Evolutionary conservation across 208 protist species (phyloP).

Genomic region (Leishmania major): DNA sequence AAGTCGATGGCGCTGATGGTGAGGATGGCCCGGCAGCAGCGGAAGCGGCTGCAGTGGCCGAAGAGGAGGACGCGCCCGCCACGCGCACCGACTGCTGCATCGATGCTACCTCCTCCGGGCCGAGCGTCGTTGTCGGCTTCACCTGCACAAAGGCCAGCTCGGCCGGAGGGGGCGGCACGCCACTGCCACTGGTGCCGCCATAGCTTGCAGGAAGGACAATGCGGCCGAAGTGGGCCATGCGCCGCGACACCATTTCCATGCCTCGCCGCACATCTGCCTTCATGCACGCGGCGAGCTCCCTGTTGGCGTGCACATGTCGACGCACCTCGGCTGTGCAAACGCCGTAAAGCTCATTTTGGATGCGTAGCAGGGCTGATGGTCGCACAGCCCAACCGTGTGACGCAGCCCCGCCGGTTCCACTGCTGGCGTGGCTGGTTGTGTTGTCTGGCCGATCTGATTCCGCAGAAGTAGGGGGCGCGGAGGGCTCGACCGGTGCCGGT

Average conservation of each 20-base stretch:
- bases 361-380: conserved; percentile 86
- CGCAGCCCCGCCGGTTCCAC: conserved; percentile 71
- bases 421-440: not conserved
- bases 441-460: not conserved
- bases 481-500: not conserved
- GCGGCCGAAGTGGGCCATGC: conserved; percentile 28
- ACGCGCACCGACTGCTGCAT: conserved; percentile 37
- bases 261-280: conserved; percentile 68
- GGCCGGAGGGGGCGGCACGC: conserved; percentile 42
- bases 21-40: not conserved
- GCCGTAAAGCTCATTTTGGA: conserved; percentile 91
- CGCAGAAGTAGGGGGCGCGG: not conserved
- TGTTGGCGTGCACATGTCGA: conserved; percentile 42
- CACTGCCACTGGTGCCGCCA: conserved; percentile 18
- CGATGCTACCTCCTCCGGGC: conserved; percentile 37
- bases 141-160: conserved; percentile 43
- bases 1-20: conserved; percentile 1
- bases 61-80: not conserved
- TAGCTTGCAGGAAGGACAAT: conserved; percentile 22
- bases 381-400: conserved; percentile 97
- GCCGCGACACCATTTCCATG: conserved; percentile 30
- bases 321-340: conserved; percentile 83
- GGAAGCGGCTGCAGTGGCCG: not conserved
- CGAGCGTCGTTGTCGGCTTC: conserved; percentile 9
- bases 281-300: conserved; percentile 55